These are phyloP conservation scores for Aspergillus haitiensis DNA, from an alignment of 495 filamentous ascomycete species.

Conservation along the genomic window DNA sequence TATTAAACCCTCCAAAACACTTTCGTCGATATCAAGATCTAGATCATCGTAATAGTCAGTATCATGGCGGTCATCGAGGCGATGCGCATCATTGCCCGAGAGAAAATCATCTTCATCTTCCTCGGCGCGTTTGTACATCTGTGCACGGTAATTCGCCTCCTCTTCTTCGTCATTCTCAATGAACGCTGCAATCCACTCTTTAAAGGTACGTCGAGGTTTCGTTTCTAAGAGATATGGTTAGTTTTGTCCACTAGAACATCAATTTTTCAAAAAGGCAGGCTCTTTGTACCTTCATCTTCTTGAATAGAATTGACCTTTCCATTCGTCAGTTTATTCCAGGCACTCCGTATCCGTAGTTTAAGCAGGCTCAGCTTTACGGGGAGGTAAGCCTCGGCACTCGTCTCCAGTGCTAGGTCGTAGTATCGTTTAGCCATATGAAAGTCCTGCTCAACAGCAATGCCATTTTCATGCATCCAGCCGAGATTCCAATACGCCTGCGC, in stretches of 20 bases:
- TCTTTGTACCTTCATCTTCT: conserved; percentile 75
- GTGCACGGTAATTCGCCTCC: conserved; percentile 44
- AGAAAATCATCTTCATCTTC: conserved; percentile 57
- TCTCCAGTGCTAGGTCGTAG: conserved; percentile 89
- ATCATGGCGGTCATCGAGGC: conserved; percentile 50
- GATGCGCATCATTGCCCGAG: conserved; percentile 49
- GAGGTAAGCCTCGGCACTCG: conserved; percentile 91
- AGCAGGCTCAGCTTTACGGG: conserved; percentile 85
- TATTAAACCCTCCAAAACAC: conserved; percentile 77
- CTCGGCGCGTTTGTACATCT: conserved; percentile 58
- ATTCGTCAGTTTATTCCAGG: conserved; percentile 90
- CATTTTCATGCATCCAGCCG: conserved; percentile 99
- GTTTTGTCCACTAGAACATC: background rate
- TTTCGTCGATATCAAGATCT: conserved; percentile 66
- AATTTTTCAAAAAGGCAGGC: background rate
- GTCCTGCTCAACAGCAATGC: conserved; percentile 88
- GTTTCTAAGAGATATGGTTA: conserved; percentile 42
- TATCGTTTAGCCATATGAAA: conserved; percentile 96
- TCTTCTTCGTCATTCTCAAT: conserved; percentile 66
- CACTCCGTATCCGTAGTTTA: conserved; percentile 80
- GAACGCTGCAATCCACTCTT: conserved; percentile 83
- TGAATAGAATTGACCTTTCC: conserved; percentile 88
- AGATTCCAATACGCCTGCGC: conserved; percentile 97
- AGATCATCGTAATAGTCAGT: conserved; percentile 67
- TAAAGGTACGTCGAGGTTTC: conserved; percentile 70